Evolutionary conservation across 176 grass and related monocot genomes (phyloP).

Genomic region (Phoenix dactylifera): DNA sequence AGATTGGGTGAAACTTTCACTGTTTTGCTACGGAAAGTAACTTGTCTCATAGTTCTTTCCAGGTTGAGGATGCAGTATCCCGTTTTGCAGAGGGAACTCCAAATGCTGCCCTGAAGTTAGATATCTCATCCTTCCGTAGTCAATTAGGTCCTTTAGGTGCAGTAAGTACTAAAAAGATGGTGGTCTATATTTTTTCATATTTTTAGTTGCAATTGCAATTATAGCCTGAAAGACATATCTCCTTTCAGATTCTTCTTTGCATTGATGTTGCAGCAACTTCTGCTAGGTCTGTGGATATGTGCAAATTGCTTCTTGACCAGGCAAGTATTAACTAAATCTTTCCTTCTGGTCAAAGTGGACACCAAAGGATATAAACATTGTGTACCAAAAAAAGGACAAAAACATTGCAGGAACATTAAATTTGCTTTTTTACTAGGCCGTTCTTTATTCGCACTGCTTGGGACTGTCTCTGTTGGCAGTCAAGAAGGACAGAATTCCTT

Average conservation of each 20-base stretch:
- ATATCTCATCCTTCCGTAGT: conserved; percentile 60
- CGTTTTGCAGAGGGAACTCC: conserved; percentile 37
- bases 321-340: conserved; percentile 22
- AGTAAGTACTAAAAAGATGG: conserved; percentile 26
- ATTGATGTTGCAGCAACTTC: conserved; percentile 82
- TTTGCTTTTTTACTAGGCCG: no score
- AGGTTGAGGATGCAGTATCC: conserved; percentile 69
- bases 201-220: conserved; percentile 10
- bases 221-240: conserved; percentile 25
- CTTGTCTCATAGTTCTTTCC: background rate
- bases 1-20: background rate
- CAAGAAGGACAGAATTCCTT: no score
- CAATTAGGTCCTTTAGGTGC: conserved; percentile 78
- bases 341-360: background rate
- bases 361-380: no score
- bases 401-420: no score
- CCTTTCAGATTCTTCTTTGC: conserved; percentile 75
- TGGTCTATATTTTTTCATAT: background rate
- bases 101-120: conserved; percentile 42
- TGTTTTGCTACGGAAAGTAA: conserved; percentile 6
- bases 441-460: no score
- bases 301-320: conserved; percentile 75
- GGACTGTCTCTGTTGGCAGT: no score
- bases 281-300: conserved; percentile 65
- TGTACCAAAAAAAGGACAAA: no score